Conservation (phyloP, 768 basidiomycete genomes). For the Galerina sulciceps region DNA sequence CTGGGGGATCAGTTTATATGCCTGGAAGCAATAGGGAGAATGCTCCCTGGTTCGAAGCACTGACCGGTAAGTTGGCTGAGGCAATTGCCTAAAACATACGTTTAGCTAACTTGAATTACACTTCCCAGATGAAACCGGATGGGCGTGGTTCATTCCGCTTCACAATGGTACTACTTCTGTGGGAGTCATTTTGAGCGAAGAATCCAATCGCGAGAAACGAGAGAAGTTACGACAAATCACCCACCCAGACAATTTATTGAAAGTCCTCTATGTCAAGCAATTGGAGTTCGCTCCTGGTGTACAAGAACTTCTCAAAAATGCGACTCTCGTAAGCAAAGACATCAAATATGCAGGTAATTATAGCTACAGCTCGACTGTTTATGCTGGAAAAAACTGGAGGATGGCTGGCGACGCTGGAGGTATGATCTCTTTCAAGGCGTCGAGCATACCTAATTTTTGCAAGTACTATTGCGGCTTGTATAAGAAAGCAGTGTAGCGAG, state of each 20-base stretch:
- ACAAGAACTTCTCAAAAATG: not conserved
- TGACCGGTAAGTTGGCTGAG: constrained; percentile 4
- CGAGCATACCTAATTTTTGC: constrained; percentile 35
- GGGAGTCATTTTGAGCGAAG: not conserved
- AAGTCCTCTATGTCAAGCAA: not conserved
- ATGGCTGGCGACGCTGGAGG: constrained; percentile 45
- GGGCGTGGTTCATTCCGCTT: constrained; percentile 16
- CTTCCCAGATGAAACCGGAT: constrained; percentile 8
- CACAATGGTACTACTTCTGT: constrained; percentile 2
- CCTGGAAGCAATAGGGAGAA: constrained; percentile 7
- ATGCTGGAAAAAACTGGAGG: constrained; percentile 36
- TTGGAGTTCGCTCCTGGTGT: not conserved
- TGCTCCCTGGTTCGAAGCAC: constrained; percentile 13
- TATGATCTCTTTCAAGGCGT: constrained; percentile 26
- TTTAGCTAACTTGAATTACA: not conserved
- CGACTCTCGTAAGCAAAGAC: not conserved
- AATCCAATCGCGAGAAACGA: not conserved
- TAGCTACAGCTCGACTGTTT: constrained; percentile 36
- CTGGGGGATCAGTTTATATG: constrained; percentile 3
- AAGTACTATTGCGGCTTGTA: constrained; percentile 26
- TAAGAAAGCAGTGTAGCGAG: constrained; percentile 21
- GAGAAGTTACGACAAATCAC: not conserved
- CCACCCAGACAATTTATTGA: not conserved
- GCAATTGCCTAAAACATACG: not conserved
- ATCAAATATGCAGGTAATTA: constrained; percentile 26